Percentiles rank a stretch among this genome's conserved stretches.
Conservation (phyloP, 2,329 filamentous ascomycete species). For the Cytospora schulzeri region DNA sequence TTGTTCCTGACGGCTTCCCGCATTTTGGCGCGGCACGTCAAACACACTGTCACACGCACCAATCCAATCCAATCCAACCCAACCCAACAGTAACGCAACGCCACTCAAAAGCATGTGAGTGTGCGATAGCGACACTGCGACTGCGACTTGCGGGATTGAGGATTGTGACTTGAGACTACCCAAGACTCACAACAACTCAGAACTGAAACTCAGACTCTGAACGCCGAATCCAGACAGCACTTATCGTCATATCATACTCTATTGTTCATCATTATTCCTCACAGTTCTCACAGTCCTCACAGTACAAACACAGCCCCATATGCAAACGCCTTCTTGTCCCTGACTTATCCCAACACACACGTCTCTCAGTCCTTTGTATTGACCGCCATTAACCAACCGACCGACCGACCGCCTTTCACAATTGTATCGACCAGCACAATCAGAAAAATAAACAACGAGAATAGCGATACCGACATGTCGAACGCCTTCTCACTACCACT, state of each 20-base stretch:
- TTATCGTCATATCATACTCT: not conserved
- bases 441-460: not conserved
- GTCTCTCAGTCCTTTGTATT: not conserved
- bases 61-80: slow-evolving; percentile 10
- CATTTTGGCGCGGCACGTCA: slow-evolving; percentile 1
- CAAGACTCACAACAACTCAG: not conserved
- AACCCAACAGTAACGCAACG: slow-evolving; percentile 17
- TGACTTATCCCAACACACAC: not conserved
- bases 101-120: slow-evolving; percentile 20
- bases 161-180: not conserved
- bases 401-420: not conserved
- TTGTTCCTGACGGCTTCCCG: slow-evolving; percentile 1
- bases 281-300: too few species aligned
- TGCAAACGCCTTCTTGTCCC: not conserved
- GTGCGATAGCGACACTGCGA: slow-evolving; percentile 5
- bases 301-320: not conserved
- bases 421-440: not conserved
- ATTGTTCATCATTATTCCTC: not conserved
- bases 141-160: not conserved
- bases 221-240: too few species aligned
- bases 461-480: slow-evolving; percentile 24
- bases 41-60: not conserved
- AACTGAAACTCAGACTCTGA: too few species aligned
- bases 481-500: slow-evolving; percentile 20
- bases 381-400: not conserved